Percentiles rank a stretch among this genome's conserved stretches.
phyloP scores from a whole-genome alignment of 169 alveolate genomes.

The Plasmodium malariae region DNA sequence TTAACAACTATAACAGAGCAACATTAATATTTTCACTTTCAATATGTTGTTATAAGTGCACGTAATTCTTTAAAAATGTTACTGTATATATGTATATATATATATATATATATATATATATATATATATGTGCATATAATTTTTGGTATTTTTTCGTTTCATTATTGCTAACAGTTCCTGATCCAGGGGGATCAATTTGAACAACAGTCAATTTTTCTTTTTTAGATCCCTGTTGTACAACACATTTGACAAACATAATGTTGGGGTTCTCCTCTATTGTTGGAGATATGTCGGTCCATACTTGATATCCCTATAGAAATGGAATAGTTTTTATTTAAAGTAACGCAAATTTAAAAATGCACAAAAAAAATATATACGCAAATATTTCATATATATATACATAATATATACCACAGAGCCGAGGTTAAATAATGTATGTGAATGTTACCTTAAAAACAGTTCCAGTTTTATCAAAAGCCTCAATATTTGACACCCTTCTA shows the following conservation, averaged over 20 bases:
- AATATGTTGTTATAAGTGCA: neutral
- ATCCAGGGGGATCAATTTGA: constrained; percentile 90
- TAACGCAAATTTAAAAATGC: neutral
- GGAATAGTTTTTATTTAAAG: neutral
- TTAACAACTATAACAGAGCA: neutral
- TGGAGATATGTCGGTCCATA: constrained; percentile 94
- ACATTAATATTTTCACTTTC: neutral
- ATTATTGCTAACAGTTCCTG: constrained; percentile 53
- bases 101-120: too few relatives aligned
- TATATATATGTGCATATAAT: neutral
- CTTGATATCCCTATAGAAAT: constrained; percentile 88
- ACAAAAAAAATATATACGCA: neutral
- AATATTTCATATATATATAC: neutral
- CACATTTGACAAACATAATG: constrained; percentile 92
- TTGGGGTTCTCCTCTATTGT: constrained; percentile 91
- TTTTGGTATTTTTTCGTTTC: neutral
- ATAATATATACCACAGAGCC: neutral
- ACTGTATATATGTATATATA: neutral
- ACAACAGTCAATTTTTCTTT: constrained; percentile 83
- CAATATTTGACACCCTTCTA: constrained; percentile 64
- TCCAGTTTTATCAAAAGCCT: constrained; percentile 74
- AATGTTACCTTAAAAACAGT: constrained; percentile 53
- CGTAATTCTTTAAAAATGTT: neutral
- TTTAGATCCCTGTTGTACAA: constrained; percentile 92
- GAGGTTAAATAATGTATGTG: neutral